A percentile compares a stretch with the other conserved stretches of the same genome.
Evolutionary conservation across 2,329 filamentous ascomycete species (phyloP).

Genomic region (Dothistroma septosporum): DNA sequence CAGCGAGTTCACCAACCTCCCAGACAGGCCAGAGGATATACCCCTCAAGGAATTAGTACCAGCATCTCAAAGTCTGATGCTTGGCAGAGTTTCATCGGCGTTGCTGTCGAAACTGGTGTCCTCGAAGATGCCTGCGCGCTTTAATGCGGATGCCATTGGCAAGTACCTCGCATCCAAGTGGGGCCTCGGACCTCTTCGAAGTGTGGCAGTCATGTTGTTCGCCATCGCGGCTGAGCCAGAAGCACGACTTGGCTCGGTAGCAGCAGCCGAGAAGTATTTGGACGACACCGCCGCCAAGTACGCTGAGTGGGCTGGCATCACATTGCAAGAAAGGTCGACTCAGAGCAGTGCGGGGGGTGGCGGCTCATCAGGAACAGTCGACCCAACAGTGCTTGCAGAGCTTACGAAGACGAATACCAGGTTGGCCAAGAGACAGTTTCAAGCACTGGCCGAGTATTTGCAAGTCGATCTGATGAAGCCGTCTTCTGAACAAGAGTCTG

Average conservation of each 20-base stretch:
- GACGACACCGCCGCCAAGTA: background rate
- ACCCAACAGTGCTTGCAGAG: slow-evolving; percentile 51
- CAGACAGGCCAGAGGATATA: slow-evolving; percentile 94
- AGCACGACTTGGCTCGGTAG: background rate
- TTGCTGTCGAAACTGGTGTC: background rate
- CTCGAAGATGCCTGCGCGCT: background rate
- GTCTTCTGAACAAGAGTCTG: background rate
- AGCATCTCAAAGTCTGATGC: background rate
- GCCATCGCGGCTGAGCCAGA: background rate
- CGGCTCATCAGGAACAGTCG: background rate
- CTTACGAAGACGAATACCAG: slow-evolving; percentile 95
- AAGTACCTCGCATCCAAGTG: background rate
- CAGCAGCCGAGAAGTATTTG: background rate
- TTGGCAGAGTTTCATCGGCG: background rate
- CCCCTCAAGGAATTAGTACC: slow-evolving; percentile 51
- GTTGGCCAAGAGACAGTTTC: slow-evolving; percentile 83
- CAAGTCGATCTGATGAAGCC: background rate
- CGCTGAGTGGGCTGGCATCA: background rate
- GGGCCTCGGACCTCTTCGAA: background rate
- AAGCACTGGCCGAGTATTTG: background rate
- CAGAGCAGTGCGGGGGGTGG: background rate
- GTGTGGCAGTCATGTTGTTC: background rate
- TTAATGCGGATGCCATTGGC: background rate
- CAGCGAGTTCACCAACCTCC: slow-evolving; percentile 95
- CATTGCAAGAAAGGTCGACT: background rate